Conservation (phyloP, 345 rosid species). For the Syzygium aromaticum region DNA sequence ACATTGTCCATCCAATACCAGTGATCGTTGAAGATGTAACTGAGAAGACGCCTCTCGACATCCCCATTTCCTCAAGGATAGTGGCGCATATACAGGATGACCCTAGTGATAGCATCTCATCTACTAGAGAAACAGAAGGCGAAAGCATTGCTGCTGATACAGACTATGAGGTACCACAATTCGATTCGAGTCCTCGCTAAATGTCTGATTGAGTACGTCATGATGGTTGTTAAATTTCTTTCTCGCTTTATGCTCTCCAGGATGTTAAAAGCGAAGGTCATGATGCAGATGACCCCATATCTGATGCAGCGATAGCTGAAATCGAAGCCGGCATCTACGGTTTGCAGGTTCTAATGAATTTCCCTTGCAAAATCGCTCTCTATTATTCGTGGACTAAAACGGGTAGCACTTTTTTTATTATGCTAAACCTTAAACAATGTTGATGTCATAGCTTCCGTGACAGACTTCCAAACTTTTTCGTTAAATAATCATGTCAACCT, state of each 20-base stretch:
- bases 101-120: conserved; percentile 21
- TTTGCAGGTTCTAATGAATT: conserved; percentile 43
- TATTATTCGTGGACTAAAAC: not conserved
- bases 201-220: not conserved
- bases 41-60: conserved; percentile 23
- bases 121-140: conserved; percentile 16
- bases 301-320: conserved; percentile 60
- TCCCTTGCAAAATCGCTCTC: not conserved
- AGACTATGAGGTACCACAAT: conserved; percentile 37
- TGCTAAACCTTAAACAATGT: not conserved
- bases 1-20: not conserved
- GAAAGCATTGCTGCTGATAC: conserved; percentile 23
- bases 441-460: not conserved
- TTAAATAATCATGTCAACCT: not conserved
- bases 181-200: not conserved
- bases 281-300: conserved; percentile 32
- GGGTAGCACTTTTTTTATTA: not conserved
- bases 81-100: conserved; percentile 35
- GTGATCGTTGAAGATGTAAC: conserved; percentile 69
- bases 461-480: not conserved
- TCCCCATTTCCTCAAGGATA: conserved; percentile 22
- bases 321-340: conserved; percentile 69
- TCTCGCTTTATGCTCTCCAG: conserved; percentile 18
- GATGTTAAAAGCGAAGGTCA: conserved; percentile 21
- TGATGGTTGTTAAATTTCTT: not conserved